Conservation (phyloP, 2,329 filamentous ascomycete genomes). For the Coniochaeta sp. region DNA sequence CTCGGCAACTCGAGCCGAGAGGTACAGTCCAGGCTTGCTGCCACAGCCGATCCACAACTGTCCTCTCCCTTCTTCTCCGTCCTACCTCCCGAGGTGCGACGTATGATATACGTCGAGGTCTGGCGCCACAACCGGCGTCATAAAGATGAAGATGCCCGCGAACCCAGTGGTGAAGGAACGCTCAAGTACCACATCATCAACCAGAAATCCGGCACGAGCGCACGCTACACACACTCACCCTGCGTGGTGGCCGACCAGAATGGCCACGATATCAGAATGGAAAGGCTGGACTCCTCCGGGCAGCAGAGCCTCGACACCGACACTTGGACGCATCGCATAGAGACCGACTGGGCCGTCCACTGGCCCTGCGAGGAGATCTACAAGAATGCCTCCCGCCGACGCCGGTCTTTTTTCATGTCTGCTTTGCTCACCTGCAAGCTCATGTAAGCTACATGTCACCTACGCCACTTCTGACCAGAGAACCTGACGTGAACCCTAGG, state of each 20-base stretch:
- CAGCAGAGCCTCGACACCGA: background rate
- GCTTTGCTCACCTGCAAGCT: conserved; percentile 17
- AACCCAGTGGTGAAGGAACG: background rate
- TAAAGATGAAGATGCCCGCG: conserved; percentile 13
- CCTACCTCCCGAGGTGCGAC: conserved; percentile 21
- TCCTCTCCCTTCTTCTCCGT: conserved; percentile 19
- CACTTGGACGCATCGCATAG: conserved; percentile 5
- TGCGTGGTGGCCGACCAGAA: conserved; percentile 1
- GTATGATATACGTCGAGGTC: conserved; percentile 20
- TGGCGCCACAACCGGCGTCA: conserved; percentile 13
- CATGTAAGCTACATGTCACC: conserved; percentile 12
- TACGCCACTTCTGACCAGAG: background rate
- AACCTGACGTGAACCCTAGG: conserved; percentile 8
- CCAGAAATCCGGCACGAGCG: background rate
- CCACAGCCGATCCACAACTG: conserved; percentile 34
- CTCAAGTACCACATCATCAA: background rate
- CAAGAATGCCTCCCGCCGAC: conserved; percentile 6
- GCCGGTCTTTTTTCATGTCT: conserved; percentile 7
- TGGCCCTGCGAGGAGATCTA: conserved; percentile 13
- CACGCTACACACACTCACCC: conserved; percentile 1
- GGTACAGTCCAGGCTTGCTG: background rate
- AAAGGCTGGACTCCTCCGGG: background rate
- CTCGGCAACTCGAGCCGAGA: background rate
- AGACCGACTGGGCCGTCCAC: conserved; percentile 14
- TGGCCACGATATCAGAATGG: background rate